Evolutionary conservation across 331 rosid species (phyloP), one percentile per base, ranked within the genome.

Genomic region (Spiraea crenata): DNA sequence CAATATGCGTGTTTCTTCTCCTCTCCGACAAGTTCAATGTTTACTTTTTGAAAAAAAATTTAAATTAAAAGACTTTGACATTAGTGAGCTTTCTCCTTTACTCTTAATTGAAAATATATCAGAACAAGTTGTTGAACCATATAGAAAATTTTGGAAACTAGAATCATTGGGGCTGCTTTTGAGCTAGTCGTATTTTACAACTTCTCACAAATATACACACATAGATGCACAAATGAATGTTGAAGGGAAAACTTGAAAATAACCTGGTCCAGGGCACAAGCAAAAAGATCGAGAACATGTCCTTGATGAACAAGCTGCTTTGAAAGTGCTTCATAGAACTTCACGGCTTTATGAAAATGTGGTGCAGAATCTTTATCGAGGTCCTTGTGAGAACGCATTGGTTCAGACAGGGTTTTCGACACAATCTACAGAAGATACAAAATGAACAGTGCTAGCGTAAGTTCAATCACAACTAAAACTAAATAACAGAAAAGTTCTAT

Each of bases 231-330:
- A n/a, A n/a, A n/a, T n/a, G n/a, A n/a, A n/a, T n/a, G n/a, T n/a
- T n/a, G n/a, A n/a, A n/a, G n/a, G n/a, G n/a, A n/a, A 61, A 63
- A 55, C 47, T 37, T 14, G 76, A 71, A 74, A 41, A 67, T 78
- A 80, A 95, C 99, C 97, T 95, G 99, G 85, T 95, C 99, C 49
- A 89, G 97, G 69, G 99, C 97, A 73, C 97, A 82, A 64, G 96
- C 99, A 75, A 95, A 95, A 70, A 95, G 91, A 85, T 95, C 97
- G 76, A 95, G 83, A 40, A 89, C 96, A 73, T 95, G 99, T 61
- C 99, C 99, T 85, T 95, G 99, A 85, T 89, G 91, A 57, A 95
- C 91, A 69, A 95, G 99, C 93, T 95, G 97, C 96, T 85, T 95
- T 2, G 99, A 79, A 63, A 95, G 87, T 60, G 87, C 96, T 76